Evolutionary conservation across 257 asterid species (phyloP).

Genomic region (Perilla frutescens): DNA sequence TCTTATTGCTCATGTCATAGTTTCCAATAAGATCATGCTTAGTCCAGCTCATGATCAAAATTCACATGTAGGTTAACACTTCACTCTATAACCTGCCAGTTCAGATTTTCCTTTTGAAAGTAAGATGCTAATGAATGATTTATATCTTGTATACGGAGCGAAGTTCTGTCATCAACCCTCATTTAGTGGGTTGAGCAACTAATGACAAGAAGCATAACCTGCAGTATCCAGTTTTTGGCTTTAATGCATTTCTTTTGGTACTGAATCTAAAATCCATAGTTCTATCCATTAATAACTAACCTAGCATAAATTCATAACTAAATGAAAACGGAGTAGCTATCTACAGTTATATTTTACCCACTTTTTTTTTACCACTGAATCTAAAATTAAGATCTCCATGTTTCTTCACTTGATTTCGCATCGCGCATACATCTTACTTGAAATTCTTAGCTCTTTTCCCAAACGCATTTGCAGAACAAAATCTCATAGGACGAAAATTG

Average conservation of each 20-base stretch:
- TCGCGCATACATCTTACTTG: background rate
- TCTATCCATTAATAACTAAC: slow-evolving; percentile 1
- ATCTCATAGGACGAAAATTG: background rate
- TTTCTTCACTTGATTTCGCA: background rate
- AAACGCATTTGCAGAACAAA: background rate
- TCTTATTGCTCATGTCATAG: background rate
- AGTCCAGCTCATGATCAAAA: slow-evolving; percentile 5
- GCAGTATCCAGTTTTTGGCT: background rate
- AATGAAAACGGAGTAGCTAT: background rate
- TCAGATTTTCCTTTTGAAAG: background rate
- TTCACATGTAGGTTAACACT: background rate
- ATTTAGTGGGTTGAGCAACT: background rate
- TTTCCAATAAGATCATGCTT: background rate
- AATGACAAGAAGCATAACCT: background rate
- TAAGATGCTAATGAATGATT: background rate
- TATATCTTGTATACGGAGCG: background rate
- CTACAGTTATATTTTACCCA: background rate
- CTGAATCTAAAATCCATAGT: background rate
- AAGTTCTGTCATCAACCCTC: background rate
- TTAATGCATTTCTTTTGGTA: background rate
- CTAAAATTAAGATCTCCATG: slow-evolving; percentile 11
- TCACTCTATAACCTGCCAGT: background rate
- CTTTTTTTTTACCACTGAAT: slow-evolving; percentile 9
- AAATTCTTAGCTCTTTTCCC: slow-evolving; percentile 1
- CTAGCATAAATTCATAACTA: background rate